These are phyloP conservation scores for Chytridium lagenaria DNA, from an alignment of 371 early-diverging fungal genomes.

Conservation along the genomic window DNA sequence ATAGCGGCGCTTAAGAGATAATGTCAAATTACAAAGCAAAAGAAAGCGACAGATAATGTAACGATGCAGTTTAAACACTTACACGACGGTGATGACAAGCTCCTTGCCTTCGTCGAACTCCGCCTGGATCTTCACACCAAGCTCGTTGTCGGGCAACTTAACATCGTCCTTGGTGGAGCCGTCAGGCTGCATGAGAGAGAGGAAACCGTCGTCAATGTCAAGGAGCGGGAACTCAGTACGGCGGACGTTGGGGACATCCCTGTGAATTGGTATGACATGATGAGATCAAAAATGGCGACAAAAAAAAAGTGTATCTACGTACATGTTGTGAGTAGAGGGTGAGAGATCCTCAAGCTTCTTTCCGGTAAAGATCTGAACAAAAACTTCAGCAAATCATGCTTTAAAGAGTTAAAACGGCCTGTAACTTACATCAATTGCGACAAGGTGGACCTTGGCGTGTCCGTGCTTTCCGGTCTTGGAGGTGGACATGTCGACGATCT, in stretches of 20 bases:
- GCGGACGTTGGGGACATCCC: slow-evolving; percentile 91
- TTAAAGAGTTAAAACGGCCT: not conserved
- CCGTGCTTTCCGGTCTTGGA: slow-evolving; percentile 95
- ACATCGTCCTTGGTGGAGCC: slow-evolving; percentile 95
- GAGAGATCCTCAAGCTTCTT: slow-evolving; percentile 96
- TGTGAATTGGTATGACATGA: not conserved
- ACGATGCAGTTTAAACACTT: not conserved
- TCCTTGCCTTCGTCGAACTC: slow-evolving; percentile 87
- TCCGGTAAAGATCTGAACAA: slow-evolving; percentile 84
- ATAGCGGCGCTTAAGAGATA: slow-evolving; percentile 66
- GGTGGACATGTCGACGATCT: slow-evolving; percentile 89
- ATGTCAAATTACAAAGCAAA: not conserved
- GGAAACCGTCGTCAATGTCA: slow-evolving; percentile 92
- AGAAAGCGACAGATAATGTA: not conserved
- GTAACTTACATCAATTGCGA: slow-evolving; percentile 77
- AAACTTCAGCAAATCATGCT: not conserved
- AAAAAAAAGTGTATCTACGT: not conserved
- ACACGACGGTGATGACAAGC: slow-evolving; percentile 81
- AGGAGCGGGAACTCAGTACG: slow-evolving; percentile 86
- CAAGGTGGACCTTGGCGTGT: slow-evolving; percentile 98
- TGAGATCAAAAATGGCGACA: not conserved
- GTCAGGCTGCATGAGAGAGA: slow-evolving; percentile 79
- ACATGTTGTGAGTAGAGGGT: slow-evolving; percentile 99
- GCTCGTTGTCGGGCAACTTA: slow-evolving; percentile 87
- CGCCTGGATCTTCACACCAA: slow-evolving; percentile 75